Evolutionary conservation across 78 protist genomes (phyloP).

Genomic region (Pelomyxa schiedti): DNA sequence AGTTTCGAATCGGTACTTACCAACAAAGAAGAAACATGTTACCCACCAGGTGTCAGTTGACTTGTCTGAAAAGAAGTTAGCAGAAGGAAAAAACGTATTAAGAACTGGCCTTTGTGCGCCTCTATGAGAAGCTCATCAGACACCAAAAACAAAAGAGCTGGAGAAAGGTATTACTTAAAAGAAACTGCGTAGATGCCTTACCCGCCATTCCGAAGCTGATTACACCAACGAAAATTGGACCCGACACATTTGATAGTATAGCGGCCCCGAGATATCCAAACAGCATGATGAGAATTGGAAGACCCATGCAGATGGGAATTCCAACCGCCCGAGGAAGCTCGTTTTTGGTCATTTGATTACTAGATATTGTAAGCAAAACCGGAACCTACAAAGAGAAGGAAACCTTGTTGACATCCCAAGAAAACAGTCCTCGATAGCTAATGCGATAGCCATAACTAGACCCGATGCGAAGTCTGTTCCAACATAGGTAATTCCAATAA

Average conservation of each 20-base stretch:
- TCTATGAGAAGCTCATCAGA: not conserved
- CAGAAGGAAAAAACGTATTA: not conserved
- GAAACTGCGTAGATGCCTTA: too few relatives aligned
- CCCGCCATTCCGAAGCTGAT: not conserved
- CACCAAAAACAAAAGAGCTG: not conserved
- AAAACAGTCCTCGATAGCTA: not conserved
- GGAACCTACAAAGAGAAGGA: too few relatives aligned
- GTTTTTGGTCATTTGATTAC: not conserved
- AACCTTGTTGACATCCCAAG: not conserved
- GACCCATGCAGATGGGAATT: not conserved
- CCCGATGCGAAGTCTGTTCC: not conserved
- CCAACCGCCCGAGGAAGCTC: not conserved
- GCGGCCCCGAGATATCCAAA: not conserved
- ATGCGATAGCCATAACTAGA: not conserved
- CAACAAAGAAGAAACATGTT: not conserved
- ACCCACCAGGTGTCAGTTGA: not conserved
- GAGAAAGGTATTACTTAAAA: too few relatives aligned
- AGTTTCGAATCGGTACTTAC: too few relatives aligned
- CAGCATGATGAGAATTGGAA: not conserved
- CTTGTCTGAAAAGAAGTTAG: not conserved
- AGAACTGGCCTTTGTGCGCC: not conserved
- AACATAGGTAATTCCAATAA: not conserved
- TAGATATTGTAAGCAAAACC: too few relatives aligned
- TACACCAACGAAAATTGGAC: not conserved
- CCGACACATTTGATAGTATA: not conserved